A percentile compares a stretch with the other conserved stretches of the same genome.
phyloP scores from a whole-genome alignment of 2,329 filamentous ascomycete species.

The Calonectria crousiana region DNA sequence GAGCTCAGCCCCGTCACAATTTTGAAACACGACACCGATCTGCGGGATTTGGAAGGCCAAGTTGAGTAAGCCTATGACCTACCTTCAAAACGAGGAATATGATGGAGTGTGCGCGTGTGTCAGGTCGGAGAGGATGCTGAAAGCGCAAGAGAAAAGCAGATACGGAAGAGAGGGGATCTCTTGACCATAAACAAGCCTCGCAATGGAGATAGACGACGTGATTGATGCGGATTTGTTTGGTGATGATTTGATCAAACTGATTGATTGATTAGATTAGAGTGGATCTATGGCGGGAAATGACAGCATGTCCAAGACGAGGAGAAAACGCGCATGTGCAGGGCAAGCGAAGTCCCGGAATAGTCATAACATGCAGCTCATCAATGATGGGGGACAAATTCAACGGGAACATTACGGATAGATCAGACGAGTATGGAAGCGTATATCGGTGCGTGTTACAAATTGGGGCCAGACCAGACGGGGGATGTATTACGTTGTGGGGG shows the following conservation, averaged over 20 bases:
- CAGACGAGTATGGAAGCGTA: neutral
- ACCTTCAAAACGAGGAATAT: neutral
- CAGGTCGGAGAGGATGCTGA: neutral
- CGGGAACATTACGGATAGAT: conserved; percentile 11
- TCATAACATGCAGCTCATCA: neutral
- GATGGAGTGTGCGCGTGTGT: neutral
- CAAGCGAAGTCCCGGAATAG: neutral
- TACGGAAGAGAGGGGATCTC: neutral
- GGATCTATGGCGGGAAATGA: neutral
- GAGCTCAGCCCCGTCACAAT: neutral
- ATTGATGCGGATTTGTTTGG: neutral
- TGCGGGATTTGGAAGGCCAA: neutral
- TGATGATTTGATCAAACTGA: neutral
- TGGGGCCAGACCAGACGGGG: neutral
- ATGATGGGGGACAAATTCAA: neutral
- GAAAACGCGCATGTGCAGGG: neutral
- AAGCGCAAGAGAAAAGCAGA: neutral
- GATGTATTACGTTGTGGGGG: neutral
- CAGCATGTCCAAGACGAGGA: neutral
- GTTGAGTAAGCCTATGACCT: neutral
- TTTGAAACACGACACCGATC: neutral
- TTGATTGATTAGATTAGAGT: conserved; percentile 22
- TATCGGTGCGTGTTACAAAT: neutral
- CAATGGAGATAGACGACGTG: neutral
- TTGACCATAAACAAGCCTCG: neutral